These are phyloP conservation scores for Melanogaster broomeanus DNA, from an alignment of 768 basidiomycete genomes.

Conservation along the genomic window DNA sequence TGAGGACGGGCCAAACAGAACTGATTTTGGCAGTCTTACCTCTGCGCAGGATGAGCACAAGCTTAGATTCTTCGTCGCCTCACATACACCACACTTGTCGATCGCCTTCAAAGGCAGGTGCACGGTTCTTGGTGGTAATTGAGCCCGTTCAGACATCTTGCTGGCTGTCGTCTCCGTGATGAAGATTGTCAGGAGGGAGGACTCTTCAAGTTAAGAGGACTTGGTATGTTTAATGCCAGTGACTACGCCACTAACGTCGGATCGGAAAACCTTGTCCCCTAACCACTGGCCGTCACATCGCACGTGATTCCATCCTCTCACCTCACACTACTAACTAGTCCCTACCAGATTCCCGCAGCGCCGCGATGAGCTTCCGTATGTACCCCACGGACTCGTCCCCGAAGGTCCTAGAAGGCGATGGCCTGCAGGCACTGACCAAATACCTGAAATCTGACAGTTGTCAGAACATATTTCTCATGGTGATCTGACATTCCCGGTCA, in stretches of 20 bases:
- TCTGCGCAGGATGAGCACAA: slow-evolving; percentile 23
- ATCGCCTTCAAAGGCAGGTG: slow-evolving; percentile 20
- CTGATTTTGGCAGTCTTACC: no score
- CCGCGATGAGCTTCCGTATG: slow-evolving; percentile 14
- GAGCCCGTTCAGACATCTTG: neutral
- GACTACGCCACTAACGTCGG: neutral
- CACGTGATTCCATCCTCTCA: no score
- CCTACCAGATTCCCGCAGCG: neutral
- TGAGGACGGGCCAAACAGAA: no score
- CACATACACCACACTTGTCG: slow-evolving; percentile 19
- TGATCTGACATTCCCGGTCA: slow-evolving; percentile 27
- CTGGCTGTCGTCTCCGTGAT: no score
- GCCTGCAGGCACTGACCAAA: slow-evolving; percentile 52
- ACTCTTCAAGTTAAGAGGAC: no score
- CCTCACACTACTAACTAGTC: neutral
- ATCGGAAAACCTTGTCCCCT: neutral
- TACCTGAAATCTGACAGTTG: slow-evolving; percentile 72
- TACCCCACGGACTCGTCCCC: slow-evolving; percentile 5
- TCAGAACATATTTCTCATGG: slow-evolving; percentile 74
- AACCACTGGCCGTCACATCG: neutral
- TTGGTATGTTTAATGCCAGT: no score
- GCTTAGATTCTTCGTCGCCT: neutral
- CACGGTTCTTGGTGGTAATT: slow-evolving; percentile 6
- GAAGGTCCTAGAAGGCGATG: slow-evolving; percentile 34
- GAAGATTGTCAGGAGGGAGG: no score